Percentiles rank a stretch among this genome's conserved stretches.
Evolutionary conservation across 2,329 filamentous ascomycete species (phyloP).

Genomic region (Laburnicola sp.): DNA sequence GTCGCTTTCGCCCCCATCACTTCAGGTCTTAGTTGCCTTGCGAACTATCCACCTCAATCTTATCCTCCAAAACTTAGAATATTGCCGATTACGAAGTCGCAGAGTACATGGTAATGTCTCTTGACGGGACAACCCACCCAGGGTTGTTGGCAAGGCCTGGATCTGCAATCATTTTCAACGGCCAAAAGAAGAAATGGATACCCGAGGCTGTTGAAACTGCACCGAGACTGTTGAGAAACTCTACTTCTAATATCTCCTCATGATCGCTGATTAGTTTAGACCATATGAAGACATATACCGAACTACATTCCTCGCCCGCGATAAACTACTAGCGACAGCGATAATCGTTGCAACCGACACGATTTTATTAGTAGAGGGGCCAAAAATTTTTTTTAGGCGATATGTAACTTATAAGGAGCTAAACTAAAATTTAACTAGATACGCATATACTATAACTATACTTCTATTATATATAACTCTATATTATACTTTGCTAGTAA

Average conservation of each 20-base stretch:
- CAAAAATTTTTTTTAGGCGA: too few species aligned
- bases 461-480: too few species aligned
- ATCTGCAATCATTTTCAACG: conserved; percentile 4
- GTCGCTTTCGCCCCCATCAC: background rate
- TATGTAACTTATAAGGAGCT: too few species aligned
- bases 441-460: too few species aligned
- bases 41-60: background rate
- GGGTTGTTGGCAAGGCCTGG: conserved; percentile 3
- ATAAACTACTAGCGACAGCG: conserved; percentile 1
- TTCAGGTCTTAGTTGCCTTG: background rate
- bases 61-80: background rate
- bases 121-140: conserved; percentile 2
- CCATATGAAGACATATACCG: conserved; percentile 7
- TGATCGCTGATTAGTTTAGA: background rate
- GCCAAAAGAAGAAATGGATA: conserved; percentile 2
- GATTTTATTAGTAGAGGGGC: too few species aligned
- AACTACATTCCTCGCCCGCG: conserved; percentile 4
- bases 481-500: too few species aligned
- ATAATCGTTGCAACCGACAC: background rate
- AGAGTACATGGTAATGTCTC: conserved; percentile 5
- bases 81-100: conserved; percentile 7
- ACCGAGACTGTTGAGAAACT: background rate
- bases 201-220: background rate
- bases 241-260: background rate
- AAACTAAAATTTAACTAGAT: too few species aligned